Percentiles rank a stretch among this genome's conserved stretches.
Conservation (phyloP, 495 filamentous ascomycete genomes). For the Penicillium waksmanii region DNA sequence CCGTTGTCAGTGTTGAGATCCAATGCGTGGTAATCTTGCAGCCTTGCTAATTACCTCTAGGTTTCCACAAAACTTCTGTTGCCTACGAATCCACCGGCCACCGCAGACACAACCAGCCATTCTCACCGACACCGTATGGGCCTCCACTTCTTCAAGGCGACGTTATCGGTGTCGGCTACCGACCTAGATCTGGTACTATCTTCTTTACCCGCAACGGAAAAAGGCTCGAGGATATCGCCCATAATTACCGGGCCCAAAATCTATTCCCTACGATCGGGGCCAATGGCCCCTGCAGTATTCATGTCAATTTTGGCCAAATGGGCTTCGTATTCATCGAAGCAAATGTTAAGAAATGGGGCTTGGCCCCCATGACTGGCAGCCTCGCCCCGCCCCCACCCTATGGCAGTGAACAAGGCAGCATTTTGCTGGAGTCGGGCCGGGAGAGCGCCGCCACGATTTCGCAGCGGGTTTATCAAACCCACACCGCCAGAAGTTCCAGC, state of each 20-base stretch:
- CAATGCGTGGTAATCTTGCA: background rate
- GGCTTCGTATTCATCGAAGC: conserved; percentile 99
- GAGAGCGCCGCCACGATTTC: conserved; percentile 62
- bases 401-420: conserved; percentile 93
- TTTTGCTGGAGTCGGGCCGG: conserved; percentile 85
- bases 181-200: conserved; percentile 88
- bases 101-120: conserved; percentile 90
- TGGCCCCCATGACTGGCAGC: conserved; percentile 94
- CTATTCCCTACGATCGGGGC: conserved; percentile 96
- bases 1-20: background rate
- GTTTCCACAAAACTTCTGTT: conserved; percentile 88
- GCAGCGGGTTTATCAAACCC: conserved; percentile 57
- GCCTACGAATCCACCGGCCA: conserved; percentile 87
- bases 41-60: conserved; percentile 46
- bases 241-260: conserved; percentile 91
- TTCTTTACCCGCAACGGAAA: conserved; percentile 99
- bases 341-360: conserved; percentile 99
- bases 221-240: conserved; percentile 91
- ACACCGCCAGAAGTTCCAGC: conserved; percentile 52
- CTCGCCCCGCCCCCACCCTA: conserved; percentile 95
- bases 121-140: conserved; percentile 75
- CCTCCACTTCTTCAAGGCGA: conserved; percentile 87
- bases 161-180: conserved; percentile 94
- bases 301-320: conserved; percentile 97
- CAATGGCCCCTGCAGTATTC: conserved; percentile 86